Evolutionary conservation across 2,329 filamentous ascomycete genomes (phyloP), one percentile per base, ranked within the genome.

Genomic region (Scolecobasidium constrictum): DNA sequence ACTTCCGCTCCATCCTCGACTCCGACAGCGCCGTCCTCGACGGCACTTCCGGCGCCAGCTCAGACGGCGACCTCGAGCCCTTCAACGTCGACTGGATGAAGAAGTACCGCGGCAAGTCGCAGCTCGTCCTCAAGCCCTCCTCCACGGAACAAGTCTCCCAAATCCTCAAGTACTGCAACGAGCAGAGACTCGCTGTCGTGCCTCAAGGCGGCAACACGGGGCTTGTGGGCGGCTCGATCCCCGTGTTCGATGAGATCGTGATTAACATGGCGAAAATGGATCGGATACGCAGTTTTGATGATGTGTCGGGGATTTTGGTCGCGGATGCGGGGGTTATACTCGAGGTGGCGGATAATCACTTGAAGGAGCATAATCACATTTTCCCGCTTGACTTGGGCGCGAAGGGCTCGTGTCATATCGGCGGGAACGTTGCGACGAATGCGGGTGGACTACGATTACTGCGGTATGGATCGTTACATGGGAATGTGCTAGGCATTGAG

Each of bases 61-160:
- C 78, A 12, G 67, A 72, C 2, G 83, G 85, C 53, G 92, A 96
- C 58, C 73, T 96, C 50, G 86, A 92, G 59, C 76, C 84, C 5
- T 98, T 87, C 73, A 98, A 98, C 64, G 78, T 81, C 58, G 92
- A 98, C 66, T 98, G 93, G 92, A 95, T 98, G 88, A 81, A 85
- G 64, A 98, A 98, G 67, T 98, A 94, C 68, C 81, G 85, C 47
- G 93, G 92, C 21, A 87, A 95, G 63, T 79, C 85, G 47, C 78
- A 81, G 56, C 69, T 98, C 19, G 87, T 96, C 4, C 67, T 98
- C 48, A 93, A 87, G 65, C 92, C 92, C 9, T 76, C 73, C 40
- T 83, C 77, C 13, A 90, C 86, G 1, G 80, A 90, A 54, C 82
- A 98, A 63, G 85, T 96, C 53, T 94, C 86, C 75, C 75, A 83